These are phyloP conservation scores for Mallotus nudiflorus DNA, from an alignment of 345 rosid genomes.

Conservation along the genomic window DNA sequence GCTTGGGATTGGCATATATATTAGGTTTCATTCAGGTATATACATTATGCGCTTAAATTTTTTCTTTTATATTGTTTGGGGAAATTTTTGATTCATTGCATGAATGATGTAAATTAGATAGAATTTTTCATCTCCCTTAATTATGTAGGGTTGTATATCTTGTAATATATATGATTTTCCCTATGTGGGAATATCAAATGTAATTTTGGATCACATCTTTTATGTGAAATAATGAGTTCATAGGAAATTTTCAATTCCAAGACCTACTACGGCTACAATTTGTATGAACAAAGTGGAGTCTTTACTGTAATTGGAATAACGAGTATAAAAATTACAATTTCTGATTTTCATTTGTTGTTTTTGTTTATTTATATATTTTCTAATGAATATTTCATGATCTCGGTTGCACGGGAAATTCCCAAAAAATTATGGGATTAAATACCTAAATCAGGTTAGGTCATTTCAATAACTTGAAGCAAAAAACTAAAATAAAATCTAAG, in stretches of 20 bases:
- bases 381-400: background rate
- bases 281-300: background rate
- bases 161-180: constrained; percentile 23
- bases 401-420: background rate
- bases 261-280: background rate
- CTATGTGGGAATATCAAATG: constrained; percentile 19
- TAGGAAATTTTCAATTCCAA: background rate
- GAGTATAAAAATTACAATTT: background rate
- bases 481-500: too few relatives aligned
- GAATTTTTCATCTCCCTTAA: background rate
- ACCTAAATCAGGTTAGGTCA: too few relatives aligned
- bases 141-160: constrained; percentile 32
- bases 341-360: background rate
- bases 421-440: background rate
- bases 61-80: background rate
- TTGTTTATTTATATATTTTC: background rate
- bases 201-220: constrained; percentile 35
- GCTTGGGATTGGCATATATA: constrained; percentile 8
- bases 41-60: background rate
- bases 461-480: too few relatives aligned
- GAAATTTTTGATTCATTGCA: background rate
- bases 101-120: constrained; percentile 23
- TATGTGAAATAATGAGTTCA: constrained; percentile 18
- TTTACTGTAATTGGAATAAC: background rate
- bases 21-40: constrained; percentile 28